Conservation (phyloP, 2,329 filamentous ascomycete species). For the Dothideomycetes sp. region DNA sequence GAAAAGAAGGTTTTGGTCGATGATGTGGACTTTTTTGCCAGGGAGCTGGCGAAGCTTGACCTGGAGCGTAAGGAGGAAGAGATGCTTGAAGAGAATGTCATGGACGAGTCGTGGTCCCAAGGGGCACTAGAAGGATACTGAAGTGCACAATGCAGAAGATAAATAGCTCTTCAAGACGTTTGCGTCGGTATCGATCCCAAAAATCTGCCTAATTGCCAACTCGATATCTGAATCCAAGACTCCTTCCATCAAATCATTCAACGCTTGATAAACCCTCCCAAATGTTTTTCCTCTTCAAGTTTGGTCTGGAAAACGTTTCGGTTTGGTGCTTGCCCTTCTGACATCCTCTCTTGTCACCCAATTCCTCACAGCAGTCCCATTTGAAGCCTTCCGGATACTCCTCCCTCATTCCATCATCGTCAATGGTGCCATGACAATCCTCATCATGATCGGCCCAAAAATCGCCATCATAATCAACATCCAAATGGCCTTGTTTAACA, state of each 20-base stretch:
- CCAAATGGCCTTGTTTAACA: conserved; percentile 19
- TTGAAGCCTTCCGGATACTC: conserved; percentile 23
- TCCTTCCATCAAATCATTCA: too few relatives aligned
- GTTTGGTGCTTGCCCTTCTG: not conserved
- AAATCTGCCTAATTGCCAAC: too few relatives aligned
- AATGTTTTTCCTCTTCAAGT: not conserved
- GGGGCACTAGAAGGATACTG: conserved; percentile 8
- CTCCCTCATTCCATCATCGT: conserved; percentile 19
- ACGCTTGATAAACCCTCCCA: too few relatives aligned
- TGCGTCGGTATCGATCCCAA: too few relatives aligned
- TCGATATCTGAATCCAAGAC: too few relatives aligned
- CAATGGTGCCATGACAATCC: conserved; percentile 22
- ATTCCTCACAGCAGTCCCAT: conserved; percentile 24
- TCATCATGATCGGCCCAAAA: conserved; percentile 27
- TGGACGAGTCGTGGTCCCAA: conserved; percentile 13
- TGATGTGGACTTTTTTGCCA: conserved; percentile 40
- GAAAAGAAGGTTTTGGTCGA: conserved; percentile 31
- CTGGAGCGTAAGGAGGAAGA: conserved; percentile 21
- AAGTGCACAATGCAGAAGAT: too few relatives aligned
- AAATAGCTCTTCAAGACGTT: too few relatives aligned
- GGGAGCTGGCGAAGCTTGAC: conserved; percentile 44
- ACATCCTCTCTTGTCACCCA: conserved; percentile 11
- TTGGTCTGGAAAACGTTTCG: not conserved
- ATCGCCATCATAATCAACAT: conserved; percentile 19
- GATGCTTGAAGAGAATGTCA: conserved; percentile 15